Conservation (phyloP, 192 early-diverging fungal genomes). For the Gaertneriomyces sp. region DNA sequence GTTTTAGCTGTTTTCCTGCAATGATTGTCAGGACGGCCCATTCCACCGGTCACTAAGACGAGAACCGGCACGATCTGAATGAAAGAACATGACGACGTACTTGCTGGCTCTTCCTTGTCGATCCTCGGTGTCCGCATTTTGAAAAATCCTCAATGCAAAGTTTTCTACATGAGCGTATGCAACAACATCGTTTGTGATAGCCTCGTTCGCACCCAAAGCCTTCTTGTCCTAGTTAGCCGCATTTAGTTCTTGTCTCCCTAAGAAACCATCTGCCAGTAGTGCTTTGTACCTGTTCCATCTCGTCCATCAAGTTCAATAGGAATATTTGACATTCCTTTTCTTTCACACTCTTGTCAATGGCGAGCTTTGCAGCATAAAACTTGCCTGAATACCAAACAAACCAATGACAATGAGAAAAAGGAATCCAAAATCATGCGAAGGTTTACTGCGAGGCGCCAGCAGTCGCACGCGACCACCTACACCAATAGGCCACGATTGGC, state of each 20-base stretch:
- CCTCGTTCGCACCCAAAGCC: conserved; percentile 57
- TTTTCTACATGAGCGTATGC: conserved; percentile 80
- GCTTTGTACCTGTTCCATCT: conserved; percentile 67
- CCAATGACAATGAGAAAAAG: not conserved
- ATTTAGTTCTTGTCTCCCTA: not conserved
- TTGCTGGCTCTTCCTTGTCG: conserved; percentile 71
- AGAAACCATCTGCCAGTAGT: not conserved
- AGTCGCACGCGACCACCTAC: conserved; percentile 44
- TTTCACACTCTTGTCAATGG: conserved; percentile 58
- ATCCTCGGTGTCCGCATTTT: conserved; percentile 90
- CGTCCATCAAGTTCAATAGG: conserved; percentile 66
- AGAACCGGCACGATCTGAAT: not conserved
- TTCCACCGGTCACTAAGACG: not conserved
- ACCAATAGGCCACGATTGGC: conserved; percentile 90
- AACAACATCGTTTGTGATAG: conserved; percentile 70
- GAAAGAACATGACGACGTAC: conserved; percentile 43
- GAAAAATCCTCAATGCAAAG: conserved; percentile 87
- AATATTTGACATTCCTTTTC: conserved; percentile 57
- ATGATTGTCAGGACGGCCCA: not conserved
- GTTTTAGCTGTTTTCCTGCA: conserved; percentile 77
- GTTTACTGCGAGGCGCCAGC: not conserved
- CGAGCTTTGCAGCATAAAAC: conserved; percentile 80
- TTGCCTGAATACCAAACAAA: conserved; percentile 46
- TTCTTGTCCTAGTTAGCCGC: conserved; percentile 60
- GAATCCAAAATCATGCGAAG: not conserved